Base-by-base conservation (phyloP, 1,139 yeast species). In the Magnusiomyces magnusii region DNA sequence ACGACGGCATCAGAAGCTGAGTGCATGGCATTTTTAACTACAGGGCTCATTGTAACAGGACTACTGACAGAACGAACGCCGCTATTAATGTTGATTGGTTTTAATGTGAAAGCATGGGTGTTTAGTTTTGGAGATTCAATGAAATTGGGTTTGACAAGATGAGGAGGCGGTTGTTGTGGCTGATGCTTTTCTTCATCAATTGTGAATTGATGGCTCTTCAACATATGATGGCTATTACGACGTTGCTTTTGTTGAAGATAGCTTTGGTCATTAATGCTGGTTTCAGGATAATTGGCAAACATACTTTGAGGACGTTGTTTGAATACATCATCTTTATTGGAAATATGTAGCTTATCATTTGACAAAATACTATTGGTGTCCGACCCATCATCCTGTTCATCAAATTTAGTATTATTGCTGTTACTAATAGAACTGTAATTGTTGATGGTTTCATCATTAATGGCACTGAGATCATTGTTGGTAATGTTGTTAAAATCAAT, bases 81-180 rank as follows among this genome's bases (percentile, higher is more conserved):
- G 17, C 27, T 3, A 17, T 19, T 23, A 17, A 23, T 7, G 7
- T 9, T 19, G 49, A 19, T 23, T 10, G 27, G 27, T 23, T 19
- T 21, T 13, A 25, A 25, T 17, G 24, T n/a, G 21, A 31, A 50
- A 17, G 53, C 21, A 31, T 50, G 53, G 2, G 53, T 52, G 25
- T 52, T 52, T 5, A 52, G 31, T 49, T 52, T 52, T 24, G 55
- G 55, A 24, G 55, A 52, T 19, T 52, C 55, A 24, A 52, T 52
- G n/a, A 52, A 52, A 9, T 52, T 52, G 47, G 55, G 25, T 19
- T 44, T 44, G 3, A n/a, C 19, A 39, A n/a, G 44, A 39, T 15
- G 44, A 17, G 44, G 44, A 39, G 44, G 44, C 3, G 44, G 19
- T 3, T 31, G 36, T 13, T 10, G 44, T 9, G 19, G 44, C 19